Conservation (phyloP, 768 basidiomycete genomes). For the Serpula lacrymans region DNA sequence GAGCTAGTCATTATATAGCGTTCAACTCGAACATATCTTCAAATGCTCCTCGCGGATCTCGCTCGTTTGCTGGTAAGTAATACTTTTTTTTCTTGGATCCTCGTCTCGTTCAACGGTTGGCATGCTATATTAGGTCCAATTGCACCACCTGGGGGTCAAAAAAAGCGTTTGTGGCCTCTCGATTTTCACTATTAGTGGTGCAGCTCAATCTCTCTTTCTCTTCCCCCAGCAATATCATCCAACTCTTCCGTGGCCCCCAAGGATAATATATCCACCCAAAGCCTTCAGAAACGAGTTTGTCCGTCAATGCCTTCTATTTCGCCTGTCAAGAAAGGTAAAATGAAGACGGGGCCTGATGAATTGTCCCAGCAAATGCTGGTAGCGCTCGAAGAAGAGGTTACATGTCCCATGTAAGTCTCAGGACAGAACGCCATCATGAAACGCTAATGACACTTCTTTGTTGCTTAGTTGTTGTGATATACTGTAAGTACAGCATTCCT, state of each 20-base stretch:
- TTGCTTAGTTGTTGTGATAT: slow-evolving; percentile 63
- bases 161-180: too few relatives aligned
- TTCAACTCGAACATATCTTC: too few relatives aligned
- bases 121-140: too few relatives aligned
- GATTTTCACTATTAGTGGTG: too few relatives aligned
- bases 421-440: neutral
- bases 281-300: too few relatives aligned
- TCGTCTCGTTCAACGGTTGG: too few relatives aligned
- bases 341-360: slow-evolving; percentile 27
- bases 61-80: too few relatives aligned
- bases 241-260: neutral
- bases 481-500: slow-evolving; percentile 43
- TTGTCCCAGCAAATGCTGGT: slow-evolving; percentile 32
- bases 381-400: slow-evolving; percentile 60
- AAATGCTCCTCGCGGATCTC: too few relatives aligned
- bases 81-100: too few relatives aligned
- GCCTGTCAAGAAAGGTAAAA: slow-evolving; percentile 44
- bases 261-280: slow-evolving; percentile 3
- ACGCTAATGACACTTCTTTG: slow-evolving; percentile 5
- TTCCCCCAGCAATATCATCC: neutral
- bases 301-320: slow-evolving; percentile 7
- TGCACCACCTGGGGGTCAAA: too few relatives aligned
- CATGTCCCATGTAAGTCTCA: slow-evolving; percentile 65
- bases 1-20: too few relatives aligned
- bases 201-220: too few relatives aligned